Conservation (phyloP, 495 filamentous ascomycete genomes). For the Pyrenopolyporus hunteri region DNA sequence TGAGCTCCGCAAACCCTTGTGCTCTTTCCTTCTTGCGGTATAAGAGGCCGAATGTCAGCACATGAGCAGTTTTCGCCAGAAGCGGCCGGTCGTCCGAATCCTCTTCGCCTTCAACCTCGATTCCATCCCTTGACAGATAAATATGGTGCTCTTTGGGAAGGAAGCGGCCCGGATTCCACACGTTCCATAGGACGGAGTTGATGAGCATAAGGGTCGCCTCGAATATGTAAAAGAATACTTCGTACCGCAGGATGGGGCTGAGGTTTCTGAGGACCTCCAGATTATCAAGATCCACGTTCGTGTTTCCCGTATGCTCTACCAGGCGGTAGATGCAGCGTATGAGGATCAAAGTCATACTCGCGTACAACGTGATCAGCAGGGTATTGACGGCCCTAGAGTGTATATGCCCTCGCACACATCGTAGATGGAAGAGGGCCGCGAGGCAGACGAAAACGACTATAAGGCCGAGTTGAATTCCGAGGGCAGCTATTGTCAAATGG, state of each 20-base stretch:
- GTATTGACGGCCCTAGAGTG: slow-evolving; percentile 10
- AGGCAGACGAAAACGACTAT: slow-evolving; percentile 38
- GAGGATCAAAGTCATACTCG: slow-evolving; percentile 43
- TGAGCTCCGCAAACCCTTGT: slow-evolving; percentile 17
- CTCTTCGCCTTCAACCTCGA: slow-evolving; percentile 29
- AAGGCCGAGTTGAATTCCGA: slow-evolving; percentile 42
- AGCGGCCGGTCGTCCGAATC: slow-evolving; percentile 31
- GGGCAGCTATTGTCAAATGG: slow-evolving; percentile 36
- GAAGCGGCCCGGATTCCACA: slow-evolving; percentile 43
- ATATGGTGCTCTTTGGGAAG: slow-evolving; percentile 36
- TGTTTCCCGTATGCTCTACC: slow-evolving; percentile 43
- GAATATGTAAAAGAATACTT: slow-evolving; percentile 46
- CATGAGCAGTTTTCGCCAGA: slow-evolving; percentile 27
- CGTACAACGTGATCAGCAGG: slow-evolving; percentile 38
- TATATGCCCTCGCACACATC: slow-evolving; percentile 30
- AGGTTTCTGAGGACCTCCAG: slow-evolving; percentile 29
- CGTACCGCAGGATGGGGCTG: slow-evolving; percentile 43
- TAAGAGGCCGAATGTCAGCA: slow-evolving; percentile 41
- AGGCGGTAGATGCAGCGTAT: slow-evolving; percentile 43
- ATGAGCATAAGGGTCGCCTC: slow-evolving; percentile 45
- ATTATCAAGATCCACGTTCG: slow-evolving; percentile 21
- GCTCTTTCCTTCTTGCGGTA: slow-evolving; percentile 26
- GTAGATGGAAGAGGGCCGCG: slow-evolving; percentile 42
- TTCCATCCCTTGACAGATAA: slow-evolving; percentile 40
- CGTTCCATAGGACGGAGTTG: slow-evolving; percentile 45